Evolutionary conservation across 108 stramenopile species (phyloP), one percentile per base, ranked within the genome.

Genomic region (Aurantiochytrium sp.): DNA sequence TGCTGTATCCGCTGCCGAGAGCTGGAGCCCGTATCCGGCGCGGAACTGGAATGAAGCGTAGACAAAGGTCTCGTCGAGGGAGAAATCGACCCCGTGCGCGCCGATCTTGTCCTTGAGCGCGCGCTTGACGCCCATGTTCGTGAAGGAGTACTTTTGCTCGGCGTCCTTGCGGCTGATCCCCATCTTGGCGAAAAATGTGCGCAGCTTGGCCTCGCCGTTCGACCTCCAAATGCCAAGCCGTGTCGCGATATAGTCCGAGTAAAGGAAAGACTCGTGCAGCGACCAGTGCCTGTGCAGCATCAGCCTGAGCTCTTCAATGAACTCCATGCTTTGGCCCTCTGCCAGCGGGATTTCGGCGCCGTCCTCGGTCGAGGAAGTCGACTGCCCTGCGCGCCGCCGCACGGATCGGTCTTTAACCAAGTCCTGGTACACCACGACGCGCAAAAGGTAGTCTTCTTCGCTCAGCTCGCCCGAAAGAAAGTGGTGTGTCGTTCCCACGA

Each of bases 131-230:
- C 45, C 30, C 42, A 81, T 81, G 36, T 15, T 81, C 73, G 32
- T 81, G 73, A 48, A 81, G 10, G 73, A 81, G 2, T 81, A 81
- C 73, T 81, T 81, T 81, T 81, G 73, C 73, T 81, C 73, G 6
- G 73, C 39, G n/a, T 81, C 73, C 45, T 81, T 81, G 24, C 39
- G 45, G 32, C 73, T 81, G 24, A 81, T 81, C 10, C 73, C 73
- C 73, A 81, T 81, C 24, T 81, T 81, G 73, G 73, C 73, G 45
- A 81, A 81, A 3, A 81, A 81, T 15, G 73, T 81, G 39, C 73
- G 73, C 10, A 81, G 73, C 45, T 81, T 81, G 45, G 73, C 73
- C 30, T 81, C 73, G 27, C 73, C 73, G 39, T 81, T 30, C 42
- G 39, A 27, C 30, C 24, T 81, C 73, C 73, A 81, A 24, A 48